phyloP scores from a whole-genome alignment of 1,284 basidiomycete genomes.

The Sanghuangporus weigelae region DNA sequence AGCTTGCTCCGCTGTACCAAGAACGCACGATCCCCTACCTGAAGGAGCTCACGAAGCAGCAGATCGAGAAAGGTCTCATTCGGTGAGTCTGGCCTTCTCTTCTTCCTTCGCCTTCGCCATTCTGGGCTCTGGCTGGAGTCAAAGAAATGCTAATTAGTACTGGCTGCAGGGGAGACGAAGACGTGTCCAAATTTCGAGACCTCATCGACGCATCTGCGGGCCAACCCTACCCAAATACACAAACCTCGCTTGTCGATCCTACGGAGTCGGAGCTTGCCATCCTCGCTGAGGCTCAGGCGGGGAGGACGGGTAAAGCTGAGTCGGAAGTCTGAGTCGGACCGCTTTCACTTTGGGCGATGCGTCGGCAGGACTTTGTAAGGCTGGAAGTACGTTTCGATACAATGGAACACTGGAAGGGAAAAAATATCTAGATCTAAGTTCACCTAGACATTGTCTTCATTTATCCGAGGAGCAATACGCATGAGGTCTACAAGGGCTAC shows the following conservation, averaged over 20 bases:
- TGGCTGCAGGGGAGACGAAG: constrained; percentile 22
- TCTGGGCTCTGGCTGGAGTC: not conserved
- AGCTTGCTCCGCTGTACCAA: constrained; percentile 30
- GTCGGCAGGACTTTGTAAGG: too few relatives aligned
- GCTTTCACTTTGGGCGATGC: not conserved
- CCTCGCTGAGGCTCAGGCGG: not conserved
- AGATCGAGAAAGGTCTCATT: constrained; percentile 34
- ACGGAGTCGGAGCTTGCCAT: constrained; percentile 23
- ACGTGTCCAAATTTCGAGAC: constrained; percentile 25
- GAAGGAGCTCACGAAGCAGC: constrained; percentile 29
- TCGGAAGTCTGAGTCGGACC: not conserved
- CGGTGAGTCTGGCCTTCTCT: constrained; percentile 19
- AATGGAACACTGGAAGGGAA: too few relatives aligned
- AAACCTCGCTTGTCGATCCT: constrained; percentile 21
- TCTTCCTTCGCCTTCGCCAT: not conserved
- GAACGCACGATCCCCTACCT: constrained; percentile 33
- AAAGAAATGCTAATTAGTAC: not conserved
- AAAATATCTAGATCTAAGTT: too few relatives aligned
- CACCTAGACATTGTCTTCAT: too few relatives aligned
- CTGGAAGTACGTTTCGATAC: too few relatives aligned
- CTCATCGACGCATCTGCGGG: constrained; percentile 20
- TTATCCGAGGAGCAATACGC: too few relatives aligned
- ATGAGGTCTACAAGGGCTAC: too few relatives aligned
- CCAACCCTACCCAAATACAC: constrained; percentile 20
- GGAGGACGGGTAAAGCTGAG: not conserved